These are phyloP conservation scores for Tuctoria greenei DNA, from an alignment of 176 grass and related monocot species.

Conservation along the genomic window DNA sequence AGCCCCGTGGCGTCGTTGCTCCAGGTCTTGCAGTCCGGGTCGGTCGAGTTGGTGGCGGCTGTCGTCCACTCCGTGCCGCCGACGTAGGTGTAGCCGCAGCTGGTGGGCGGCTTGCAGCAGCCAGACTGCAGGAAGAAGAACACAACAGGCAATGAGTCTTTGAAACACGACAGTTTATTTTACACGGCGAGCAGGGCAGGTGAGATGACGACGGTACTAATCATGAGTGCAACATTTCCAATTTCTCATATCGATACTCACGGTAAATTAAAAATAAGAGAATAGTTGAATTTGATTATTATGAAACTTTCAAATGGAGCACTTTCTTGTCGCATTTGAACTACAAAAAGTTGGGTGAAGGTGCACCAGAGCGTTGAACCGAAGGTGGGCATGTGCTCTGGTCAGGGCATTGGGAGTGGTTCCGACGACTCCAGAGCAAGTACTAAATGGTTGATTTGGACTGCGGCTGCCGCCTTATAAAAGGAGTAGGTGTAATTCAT, in stretches of 20 bases:
- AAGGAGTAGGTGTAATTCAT: not conserved
- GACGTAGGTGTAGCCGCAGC: conserved; percentile 43
- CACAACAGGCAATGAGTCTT: not conserved
- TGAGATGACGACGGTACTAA: not conserved
- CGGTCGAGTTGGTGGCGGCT: not conserved
- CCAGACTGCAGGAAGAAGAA: conserved; percentile 50
- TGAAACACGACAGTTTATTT: not conserved
- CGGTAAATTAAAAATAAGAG: not conserved
- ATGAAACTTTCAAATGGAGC: not conserved
- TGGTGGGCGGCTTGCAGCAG: conserved; percentile 74
- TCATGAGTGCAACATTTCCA: not conserved
- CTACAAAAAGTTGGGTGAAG: conserved; percentile 17
- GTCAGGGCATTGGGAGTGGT: conserved; percentile 33
- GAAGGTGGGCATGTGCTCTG: not conserved
- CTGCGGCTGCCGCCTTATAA: not conserved
- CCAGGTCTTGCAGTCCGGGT: conserved; percentile 61
- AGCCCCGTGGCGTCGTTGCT: conserved; percentile 32
- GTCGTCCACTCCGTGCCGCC: conserved; percentile 39
- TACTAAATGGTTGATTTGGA: conserved; percentile 16
- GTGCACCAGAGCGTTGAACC: conserved; percentile 5
- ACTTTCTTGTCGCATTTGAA: not conserved
- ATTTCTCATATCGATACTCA: not conserved
- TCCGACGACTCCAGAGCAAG: conserved; percentile 24
- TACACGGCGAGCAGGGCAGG: not conserved
- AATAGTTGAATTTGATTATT: not conserved